These are phyloP conservation scores for Magnusiomyces clavatus DNA, from an alignment of 1,139 yeast genomes.

Conservation along the genomic window DNA sequence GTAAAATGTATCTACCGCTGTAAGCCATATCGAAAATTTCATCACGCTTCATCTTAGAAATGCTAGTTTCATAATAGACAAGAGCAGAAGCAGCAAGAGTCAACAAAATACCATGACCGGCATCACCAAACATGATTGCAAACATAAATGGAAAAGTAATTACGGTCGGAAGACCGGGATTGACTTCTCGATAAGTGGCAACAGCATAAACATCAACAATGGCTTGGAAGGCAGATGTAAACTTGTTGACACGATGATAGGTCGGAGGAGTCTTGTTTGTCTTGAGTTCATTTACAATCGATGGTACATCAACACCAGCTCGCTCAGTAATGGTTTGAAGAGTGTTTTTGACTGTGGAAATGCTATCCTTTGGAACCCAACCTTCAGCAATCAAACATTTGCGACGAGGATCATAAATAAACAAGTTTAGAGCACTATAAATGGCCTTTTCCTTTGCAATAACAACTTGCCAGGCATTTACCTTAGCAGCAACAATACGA, in stretches of 20 bases:
- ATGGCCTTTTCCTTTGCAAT: constrained; percentile 67
- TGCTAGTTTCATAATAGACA: constrained; percentile 59
- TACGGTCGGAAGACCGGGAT: constrained; percentile 91
- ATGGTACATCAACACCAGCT: constrained; percentile 55
- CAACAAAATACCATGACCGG: constrained; percentile 89
- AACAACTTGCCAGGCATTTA: constrained; percentile 62
- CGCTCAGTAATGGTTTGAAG: constrained; percentile 52
- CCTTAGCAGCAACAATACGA: constrained; percentile 66
- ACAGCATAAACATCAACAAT: constrained; percentile 95
- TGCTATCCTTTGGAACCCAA: constrained; percentile 70
- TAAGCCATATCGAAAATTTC: constrained; percentile 97
- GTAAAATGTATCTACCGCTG: constrained; percentile 79
- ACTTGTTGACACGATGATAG: constrained; percentile 82
- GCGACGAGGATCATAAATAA: constrained; percentile 79
- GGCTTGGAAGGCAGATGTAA: constrained; percentile 83
- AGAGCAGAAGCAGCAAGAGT: constrained; percentile 62
- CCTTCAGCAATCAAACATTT: constrained; percentile 96
- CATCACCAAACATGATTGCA: constrained; percentile 98
- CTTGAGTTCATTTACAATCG: constrained; percentile 70
- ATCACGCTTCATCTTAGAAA: constrained; percentile 65
- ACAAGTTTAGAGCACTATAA: constrained; percentile 68
- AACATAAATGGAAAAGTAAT: constrained; percentile 98
- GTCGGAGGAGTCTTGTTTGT: constrained; percentile 92
- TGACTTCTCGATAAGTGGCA: constrained; percentile 89
- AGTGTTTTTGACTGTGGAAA: constrained; percentile 41